Conservation (phyloP, 495 filamentous ascomycete genomes). For the Penicillium paradoxum region DNA sequence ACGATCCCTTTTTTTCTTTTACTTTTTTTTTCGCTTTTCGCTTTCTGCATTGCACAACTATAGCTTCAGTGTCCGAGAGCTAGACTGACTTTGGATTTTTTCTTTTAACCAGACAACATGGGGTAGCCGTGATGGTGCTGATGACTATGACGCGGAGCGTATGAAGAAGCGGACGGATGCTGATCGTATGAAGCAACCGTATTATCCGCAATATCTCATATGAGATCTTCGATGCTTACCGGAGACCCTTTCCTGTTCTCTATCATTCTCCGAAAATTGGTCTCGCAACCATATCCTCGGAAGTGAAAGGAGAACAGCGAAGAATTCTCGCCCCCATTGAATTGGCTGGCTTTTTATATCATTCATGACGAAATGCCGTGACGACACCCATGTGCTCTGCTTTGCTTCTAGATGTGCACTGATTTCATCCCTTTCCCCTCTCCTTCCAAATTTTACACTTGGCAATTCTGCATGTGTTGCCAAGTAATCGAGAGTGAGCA, state of each 20-base stretch:
- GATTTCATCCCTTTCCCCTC: neutral
- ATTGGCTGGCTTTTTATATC: neutral
- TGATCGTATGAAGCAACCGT: conserved; percentile 36
- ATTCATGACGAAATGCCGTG: conserved; percentile 39
- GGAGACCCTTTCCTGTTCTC: neutral
- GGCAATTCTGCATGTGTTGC: neutral
- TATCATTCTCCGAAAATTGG: neutral
- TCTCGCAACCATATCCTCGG: neutral
- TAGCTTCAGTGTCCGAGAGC: conserved; percentile 4
- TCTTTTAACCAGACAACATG: conserved; percentile 47
- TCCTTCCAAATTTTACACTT: neutral
- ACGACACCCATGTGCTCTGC: conserved; percentile 18
- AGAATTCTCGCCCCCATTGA: conserved; percentile 1
- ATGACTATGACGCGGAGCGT: conserved; percentile 52
- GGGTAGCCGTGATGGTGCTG: conserved; percentile 56
- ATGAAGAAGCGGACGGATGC: conserved; percentile 48
- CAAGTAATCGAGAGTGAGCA: neutral
- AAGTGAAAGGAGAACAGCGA: neutral
- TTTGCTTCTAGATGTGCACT: conserved; percentile 25
- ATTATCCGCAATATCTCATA: conserved; percentile 29
- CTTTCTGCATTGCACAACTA: neutral
- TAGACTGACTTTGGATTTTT: conserved; percentile 6
- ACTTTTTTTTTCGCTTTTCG: neutral
- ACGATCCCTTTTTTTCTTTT: neutral
- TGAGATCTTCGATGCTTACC: conserved; percentile 9